Base-by-base conservation (phyloP, 306 rosid species). In the Inga oerstediana region DNA sequence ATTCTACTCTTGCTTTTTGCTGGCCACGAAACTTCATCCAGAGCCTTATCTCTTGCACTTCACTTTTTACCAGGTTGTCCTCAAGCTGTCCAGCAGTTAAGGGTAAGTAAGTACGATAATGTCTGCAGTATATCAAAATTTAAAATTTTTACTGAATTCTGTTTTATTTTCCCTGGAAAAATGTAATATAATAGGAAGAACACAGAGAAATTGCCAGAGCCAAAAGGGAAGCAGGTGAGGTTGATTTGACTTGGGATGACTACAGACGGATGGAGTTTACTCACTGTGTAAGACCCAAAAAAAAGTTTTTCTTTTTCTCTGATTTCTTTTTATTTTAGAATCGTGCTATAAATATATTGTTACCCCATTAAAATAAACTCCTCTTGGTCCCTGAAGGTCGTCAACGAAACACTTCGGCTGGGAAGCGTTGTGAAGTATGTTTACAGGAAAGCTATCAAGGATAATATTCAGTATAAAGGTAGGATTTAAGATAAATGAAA, bases 1-100 rank as follows among this genome's bases (percentile, higher is more conserved):
- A 84, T 96, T 43, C 80, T 96, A 0, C 91, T 97, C 73, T 84
- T 96, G 85, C 94, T 96, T 22, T 96, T 96, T 56, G 99, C 99
- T 83, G 98, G 99, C 46, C 99, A 96, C 81, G 99, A 96, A 86
- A 96, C 99, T 54, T 96, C 99, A 16, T 94, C 98, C 3, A 94
- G 94, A 3, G 83, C 99, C 76, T 91, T 96, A 78, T 91, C 99
- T 81, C 58, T 96, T 4, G 97, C 99, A 58, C 85, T 96, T 44
- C 87, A 87, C 88, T 94, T 94, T 84, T 86, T 96, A 80, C 92
- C 93, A 2, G 82, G 87, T 76, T 94, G 92, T 71, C 97, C 95
- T 64, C 81, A 45, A 54, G 95, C 99, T 17, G 71, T 94, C 44
- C 90, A 85, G 49, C 94, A 91, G 45, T 86, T 96, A 46, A 91